Percentiles rank a stretch among this genome's conserved stretches.
phyloP scores from a whole-genome alignment of 306 rosid genomes.

The barrel medic (Medicago truncatula) region MtrunA17r5.0-ANR NC_053045.1:45896501-45897000 shows the following conservation, averaged over 20 bases:
- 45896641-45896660: slow-evolving; percentile 38
- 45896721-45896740: slow-evolving; percentile 35
- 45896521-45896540: slow-evolving; percentile 42
- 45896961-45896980: slow-evolving; percentile 31
- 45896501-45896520: slow-evolving; percentile 34
- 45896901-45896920: slow-evolving; percentile 27
- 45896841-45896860: slow-evolving; percentile 34
- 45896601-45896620: slow-evolving; percentile 31
- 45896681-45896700: not conserved
- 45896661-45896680: slow-evolving; percentile 48
- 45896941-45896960: not conserved
- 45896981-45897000: not conserved
- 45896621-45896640: slow-evolving; percentile 32
- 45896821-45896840: slow-evolving; percentile 5
- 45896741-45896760: slow-evolving; percentile 29
- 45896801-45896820: slow-evolving; percentile 19
- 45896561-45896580: slow-evolving; percentile 14
- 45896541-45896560: slow-evolving; percentile 2
- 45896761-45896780: slow-evolving; percentile 20
- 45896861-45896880: slow-evolving; percentile 28
- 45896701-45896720: slow-evolving; percentile 23
- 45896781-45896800: slow-evolving; percentile 41
- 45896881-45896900: not conserved
- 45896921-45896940: slow-evolving; percentile 38
- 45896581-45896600: slow-evolving; percentile 40